Percentiles rank a stretch among this genome's conserved stretches.
Conservation (phyloP, 441 rosid genomes). For the Euphorbia schlechtendalii region DNA sequence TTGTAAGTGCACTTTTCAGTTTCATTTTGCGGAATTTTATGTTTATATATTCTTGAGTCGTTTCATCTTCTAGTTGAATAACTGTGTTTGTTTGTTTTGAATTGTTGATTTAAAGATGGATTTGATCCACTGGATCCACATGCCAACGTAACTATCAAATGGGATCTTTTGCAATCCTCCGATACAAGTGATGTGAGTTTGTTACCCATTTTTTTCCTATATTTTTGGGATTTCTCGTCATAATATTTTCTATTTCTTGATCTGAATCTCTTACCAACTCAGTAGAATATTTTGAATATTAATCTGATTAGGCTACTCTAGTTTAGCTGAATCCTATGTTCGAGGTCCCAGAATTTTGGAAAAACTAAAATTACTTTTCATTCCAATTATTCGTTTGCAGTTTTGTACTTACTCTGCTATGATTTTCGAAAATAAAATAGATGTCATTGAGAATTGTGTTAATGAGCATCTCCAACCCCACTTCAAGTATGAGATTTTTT, state of each 20-base stretch:
- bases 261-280: too few species aligned
- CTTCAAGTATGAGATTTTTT: too few species aligned
- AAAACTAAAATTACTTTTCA: too few species aligned
- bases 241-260: not conserved
- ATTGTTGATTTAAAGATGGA: constrained; percentile 46
- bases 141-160: constrained; percentile 63
- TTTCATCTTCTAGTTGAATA: not conserved
- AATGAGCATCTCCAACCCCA: too few species aligned
- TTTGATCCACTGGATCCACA: constrained; percentile 83
- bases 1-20: constrained; percentile 21
- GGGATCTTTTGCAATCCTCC: constrained; percentile 56
- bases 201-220: not conserved
- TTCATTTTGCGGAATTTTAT: not conserved
- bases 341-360: too few species aligned
- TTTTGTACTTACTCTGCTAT: too few species aligned
- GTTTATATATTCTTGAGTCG: not conserved
- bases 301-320: not conserved
- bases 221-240: not conserved
- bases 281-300: not conserved
- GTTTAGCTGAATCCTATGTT: not conserved
- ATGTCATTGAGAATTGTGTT: too few species aligned
- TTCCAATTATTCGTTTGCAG: too few species aligned
- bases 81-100: not conserved
- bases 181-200: constrained; percentile 29
- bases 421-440: too few species aligned